These are phyloP conservation scores for Glomus cerebriforme DNA, from an alignment of 192 early-diverging fungal species.

Conservation along the genomic window DNA sequence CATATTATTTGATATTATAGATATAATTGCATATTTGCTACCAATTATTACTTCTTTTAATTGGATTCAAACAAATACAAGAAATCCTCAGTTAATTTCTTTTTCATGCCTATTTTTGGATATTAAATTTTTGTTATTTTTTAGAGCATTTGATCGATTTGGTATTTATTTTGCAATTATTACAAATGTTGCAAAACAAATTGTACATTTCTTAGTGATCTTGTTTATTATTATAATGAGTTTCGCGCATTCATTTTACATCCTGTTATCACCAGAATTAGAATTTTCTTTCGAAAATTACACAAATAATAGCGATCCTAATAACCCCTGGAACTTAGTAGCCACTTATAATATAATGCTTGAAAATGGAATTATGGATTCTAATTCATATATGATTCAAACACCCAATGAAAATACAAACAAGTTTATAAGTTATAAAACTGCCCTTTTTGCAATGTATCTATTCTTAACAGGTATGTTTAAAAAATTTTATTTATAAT, in stretches of 20 bases:
- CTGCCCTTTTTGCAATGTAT: not conserved
- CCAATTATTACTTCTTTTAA: not conserved
- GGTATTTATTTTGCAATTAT: constrained; percentile 12
- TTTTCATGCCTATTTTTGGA: no score
- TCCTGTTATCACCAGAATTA: no score
- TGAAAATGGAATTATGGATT: no score
- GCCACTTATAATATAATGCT: no score
- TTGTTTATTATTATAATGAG: not conserved
- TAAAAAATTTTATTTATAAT: not conserved
- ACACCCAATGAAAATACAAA: no score
- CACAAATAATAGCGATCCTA: no score
- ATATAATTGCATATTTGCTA: no score
- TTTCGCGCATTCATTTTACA: not conserved
- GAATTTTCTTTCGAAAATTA: no score
- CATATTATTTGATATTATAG: not conserved
- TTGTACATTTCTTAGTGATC: not conserved
- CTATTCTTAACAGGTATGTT: not conserved
- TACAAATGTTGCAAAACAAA: not conserved
- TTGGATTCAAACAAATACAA: not conserved
- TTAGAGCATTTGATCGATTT: not conserved
- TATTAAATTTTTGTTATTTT: not conserved
- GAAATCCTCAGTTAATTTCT: not conserved
- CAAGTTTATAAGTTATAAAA: no score
- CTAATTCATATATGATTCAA: no score
- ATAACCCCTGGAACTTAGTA: no score